Conservation (phyloP, 1,284 basidiomycete species). For the Lentinus polychrous region DNA sequence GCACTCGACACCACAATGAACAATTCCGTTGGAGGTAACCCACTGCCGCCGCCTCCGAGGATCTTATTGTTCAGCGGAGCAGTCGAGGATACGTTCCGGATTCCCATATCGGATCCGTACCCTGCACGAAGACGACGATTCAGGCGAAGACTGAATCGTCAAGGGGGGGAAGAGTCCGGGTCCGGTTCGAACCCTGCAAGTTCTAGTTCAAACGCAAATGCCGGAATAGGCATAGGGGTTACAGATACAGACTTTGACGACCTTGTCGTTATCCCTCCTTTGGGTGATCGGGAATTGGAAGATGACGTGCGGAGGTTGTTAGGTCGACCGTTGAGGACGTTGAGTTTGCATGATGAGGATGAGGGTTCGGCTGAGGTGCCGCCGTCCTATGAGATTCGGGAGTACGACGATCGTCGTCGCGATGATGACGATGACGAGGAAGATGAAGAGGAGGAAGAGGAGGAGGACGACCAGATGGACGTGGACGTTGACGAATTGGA, state of each 20-base stretch:
- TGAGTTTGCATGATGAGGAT: not conserved
- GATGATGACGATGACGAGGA: slow-evolving; percentile 1
- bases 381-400: not conserved
- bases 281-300: slow-evolving; percentile 54
- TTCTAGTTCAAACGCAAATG: slow-evolving; percentile 20
- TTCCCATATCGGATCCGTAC: slow-evolving; percentile 23
- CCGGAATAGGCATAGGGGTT: slow-evolving; percentile 13
- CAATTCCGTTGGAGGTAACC: slow-evolving; percentile 4
- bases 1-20: not conserved
- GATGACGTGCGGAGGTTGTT: slow-evolving; percentile 52
- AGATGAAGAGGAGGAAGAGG: slow-evolving; percentile 9
- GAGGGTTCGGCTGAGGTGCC: not conserved
- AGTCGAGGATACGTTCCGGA: slow-evolving; percentile 50
- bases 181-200: slow-evolving; percentile 8
- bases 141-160: slow-evolving; percentile 11
- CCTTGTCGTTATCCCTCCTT: slow-evolving; percentile 46
- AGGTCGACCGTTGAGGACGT: slow-evolving; percentile 25
- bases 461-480: slow-evolving; percentile 18
- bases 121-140: slow-evolving; percentile 13
- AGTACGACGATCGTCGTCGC: not conserved
- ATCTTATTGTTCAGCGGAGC: slow-evolving; percentile 39
- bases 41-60: slow-evolving; percentile 24
- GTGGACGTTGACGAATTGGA: slow-evolving; percentile 40
- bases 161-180: not conserved
- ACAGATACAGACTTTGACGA: slow-evolving; percentile 18